phyloP scores from a whole-genome alignment of 305 asterid genomes.

The Fraxinus nigra region DNA sequence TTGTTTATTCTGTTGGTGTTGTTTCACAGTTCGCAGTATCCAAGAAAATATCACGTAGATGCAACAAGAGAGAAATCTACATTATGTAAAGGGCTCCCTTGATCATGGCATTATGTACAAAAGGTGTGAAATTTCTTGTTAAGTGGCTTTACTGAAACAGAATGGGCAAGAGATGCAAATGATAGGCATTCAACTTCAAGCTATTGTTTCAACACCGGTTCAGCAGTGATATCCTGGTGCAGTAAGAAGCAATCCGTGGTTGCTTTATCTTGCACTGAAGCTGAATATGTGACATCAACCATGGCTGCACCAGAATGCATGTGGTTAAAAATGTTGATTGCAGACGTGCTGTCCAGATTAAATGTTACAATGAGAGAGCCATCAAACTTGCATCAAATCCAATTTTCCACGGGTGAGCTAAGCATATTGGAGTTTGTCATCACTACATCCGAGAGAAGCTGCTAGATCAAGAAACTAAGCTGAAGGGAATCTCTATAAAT shows the following conservation, averaged over 20 bases:
- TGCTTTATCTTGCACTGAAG: no score
- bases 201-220: background rate
- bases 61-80: no score
- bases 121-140: no score
- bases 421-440: background rate
- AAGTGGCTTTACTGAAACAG: no score
- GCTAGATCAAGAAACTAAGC: background rate
- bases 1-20: no score
- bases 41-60: no score
- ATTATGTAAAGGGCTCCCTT: no score
- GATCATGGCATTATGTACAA: no score
- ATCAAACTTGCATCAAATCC: background rate
- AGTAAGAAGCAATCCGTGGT: no score
- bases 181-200: no score
- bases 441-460: background rate
- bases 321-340: background rate
- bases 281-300: background rate
- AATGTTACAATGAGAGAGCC: background rate
- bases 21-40: no score
- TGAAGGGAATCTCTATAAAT: background rate
- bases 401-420: background rate
- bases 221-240: background rate
- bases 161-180: no score
- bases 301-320: constrained; percentile 13
- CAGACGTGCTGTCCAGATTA: background rate